Conservation (phyloP, 2,329 filamentous ascomycete genomes). For the Talaromyces sp. region DNA sequence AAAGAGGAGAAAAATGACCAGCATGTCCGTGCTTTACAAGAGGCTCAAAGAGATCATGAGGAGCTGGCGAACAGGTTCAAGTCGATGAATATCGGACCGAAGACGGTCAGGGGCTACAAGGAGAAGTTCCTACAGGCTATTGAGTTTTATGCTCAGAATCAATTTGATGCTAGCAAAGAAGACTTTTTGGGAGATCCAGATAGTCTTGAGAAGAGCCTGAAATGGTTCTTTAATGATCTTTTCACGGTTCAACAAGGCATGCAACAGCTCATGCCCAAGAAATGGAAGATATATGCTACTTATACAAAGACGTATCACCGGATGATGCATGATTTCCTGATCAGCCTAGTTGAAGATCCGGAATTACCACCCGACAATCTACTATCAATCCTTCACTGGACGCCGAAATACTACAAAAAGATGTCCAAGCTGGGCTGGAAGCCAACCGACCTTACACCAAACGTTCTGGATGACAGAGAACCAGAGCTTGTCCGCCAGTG, state of each 20-base stretch:
- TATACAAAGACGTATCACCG: conserved; percentile 89
- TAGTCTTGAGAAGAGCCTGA: conserved; percentile 78
- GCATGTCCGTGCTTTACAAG: conserved; percentile 83
- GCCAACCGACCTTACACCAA: conserved; percentile 72
- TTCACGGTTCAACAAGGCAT: conserved; percentile 93
- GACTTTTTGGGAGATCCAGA: conserved; percentile 80
- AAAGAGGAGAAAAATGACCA: conserved; percentile 96
- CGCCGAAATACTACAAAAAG: conserved; percentile 92
- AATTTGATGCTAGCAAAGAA: conserved; percentile 69
- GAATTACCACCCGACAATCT: conserved; percentile 82
- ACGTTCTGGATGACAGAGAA: conserved; percentile 87
- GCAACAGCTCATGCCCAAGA: conserved; percentile 85
- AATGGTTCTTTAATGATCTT: conserved; percentile 97
- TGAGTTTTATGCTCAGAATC: conserved; percentile 66
- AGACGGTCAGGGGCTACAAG: conserved; percentile 91
- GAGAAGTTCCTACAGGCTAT: conserved; percentile 87
- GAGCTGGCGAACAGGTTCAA: conserved; percentile 92
- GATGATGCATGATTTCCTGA: conserved; percentile 91
- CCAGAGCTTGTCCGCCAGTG: conserved; percentile 90
- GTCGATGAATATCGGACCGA: conserved; percentile 89
- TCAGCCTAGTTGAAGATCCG: conserved; percentile 77
- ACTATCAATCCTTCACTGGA: conserved; percentile 90
- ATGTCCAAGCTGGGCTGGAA: conserved; percentile 85
- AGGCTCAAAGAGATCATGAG: conserved; percentile 92
- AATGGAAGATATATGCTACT: conserved; percentile 91